Evolutionary conservation across 768 basidiomycete species (phyloP), one percentile per base, ranked within the genome.

Genomic region (Panaeolus cyanescens): DNA sequence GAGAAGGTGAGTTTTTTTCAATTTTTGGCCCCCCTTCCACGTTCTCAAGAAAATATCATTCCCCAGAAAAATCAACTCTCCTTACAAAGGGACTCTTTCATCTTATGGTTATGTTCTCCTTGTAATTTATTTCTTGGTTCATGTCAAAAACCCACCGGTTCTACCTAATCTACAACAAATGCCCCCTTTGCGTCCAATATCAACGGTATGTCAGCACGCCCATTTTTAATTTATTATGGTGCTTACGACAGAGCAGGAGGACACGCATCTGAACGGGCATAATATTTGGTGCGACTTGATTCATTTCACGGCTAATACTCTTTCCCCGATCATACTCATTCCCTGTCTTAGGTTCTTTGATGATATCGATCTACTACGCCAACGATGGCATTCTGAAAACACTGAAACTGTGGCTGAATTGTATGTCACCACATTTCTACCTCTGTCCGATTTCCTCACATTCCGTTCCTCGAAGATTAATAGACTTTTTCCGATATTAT

Each of bases 61-160:
- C 31, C 58, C 53, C 68, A 93, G 92, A 77, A 96, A 97, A 87
- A 97, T 99, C 75, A 99, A 99, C 76, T 97, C 95, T 55, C 95
- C 96, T 10, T 99, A 99, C 76, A 88, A 93, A 69, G 96, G 96
- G 63, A 99, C 96, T 1, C 81, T 99, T 57, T 96, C 93, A 59
- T 96, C 95, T 58, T 98, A 99, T 72, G 96, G 96, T 65, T 98
- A 96, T 78, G 96, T 96, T 66, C 84, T 99, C 56, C 90, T 99
- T 75, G 96, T 98, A 74, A 93, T 99, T 68, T 97, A 96, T 79
- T 99, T 95, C 78, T 86, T 99, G 57, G 89, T 96, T 50, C 97
- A 99, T 74, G 95, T 99, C 79, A 96, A 97, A 80, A 93, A 93
- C 66, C 96, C 96, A 59, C 93, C 96, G 25, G 93, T 99, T 40